These are phyloP conservation scores for Yarrowia alimentaria DNA, from an alignment of 805 yeast species.

Conservation along the genomic window DNA sequence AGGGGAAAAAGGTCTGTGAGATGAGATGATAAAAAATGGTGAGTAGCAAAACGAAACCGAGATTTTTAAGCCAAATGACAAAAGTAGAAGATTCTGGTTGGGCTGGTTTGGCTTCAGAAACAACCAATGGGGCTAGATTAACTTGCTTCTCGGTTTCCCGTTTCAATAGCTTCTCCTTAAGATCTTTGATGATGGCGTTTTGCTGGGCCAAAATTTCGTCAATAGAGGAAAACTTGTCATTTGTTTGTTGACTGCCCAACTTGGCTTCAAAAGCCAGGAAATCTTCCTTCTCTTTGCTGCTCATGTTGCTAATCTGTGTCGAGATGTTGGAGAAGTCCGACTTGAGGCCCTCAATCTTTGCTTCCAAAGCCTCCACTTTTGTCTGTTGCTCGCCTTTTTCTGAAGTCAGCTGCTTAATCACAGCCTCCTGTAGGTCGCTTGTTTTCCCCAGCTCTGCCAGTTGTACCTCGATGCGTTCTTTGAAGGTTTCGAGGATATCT, in stretches of 20 bases:
- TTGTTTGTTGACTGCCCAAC: neutral
- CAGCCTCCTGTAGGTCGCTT: constrained; percentile 5
- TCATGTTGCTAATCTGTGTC: neutral
- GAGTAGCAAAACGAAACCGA: neutral
- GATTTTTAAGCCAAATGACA: neutral
- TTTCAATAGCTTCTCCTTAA: constrained; percentile 1
- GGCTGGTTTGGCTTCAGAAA: neutral
- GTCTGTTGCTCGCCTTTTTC: constrained; percentile 9
- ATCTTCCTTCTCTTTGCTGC: neutral
- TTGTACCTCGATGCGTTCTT: neutral
- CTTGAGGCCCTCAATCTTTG: neutral
- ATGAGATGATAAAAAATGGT: constrained; percentile 2
- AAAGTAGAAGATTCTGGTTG: neutral
- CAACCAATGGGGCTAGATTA: too few species aligned
- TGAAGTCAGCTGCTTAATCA: neutral
- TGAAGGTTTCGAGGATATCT: constrained; percentile 2
- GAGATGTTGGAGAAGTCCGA: neutral
- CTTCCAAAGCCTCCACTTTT: constrained; percentile 7
- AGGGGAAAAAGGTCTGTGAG: constrained; percentile 13
- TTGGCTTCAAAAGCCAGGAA: neutral
- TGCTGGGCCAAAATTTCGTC: constrained; percentile 10
- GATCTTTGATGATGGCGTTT: constrained; percentile 13
- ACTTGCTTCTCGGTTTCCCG: neutral
- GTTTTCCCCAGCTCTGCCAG: constrained; percentile 7
- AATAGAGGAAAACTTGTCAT: constrained; percentile 1